Conservation (phyloP, 768 basidiomycete species). For the Pleurotus sapidus region DNA sequence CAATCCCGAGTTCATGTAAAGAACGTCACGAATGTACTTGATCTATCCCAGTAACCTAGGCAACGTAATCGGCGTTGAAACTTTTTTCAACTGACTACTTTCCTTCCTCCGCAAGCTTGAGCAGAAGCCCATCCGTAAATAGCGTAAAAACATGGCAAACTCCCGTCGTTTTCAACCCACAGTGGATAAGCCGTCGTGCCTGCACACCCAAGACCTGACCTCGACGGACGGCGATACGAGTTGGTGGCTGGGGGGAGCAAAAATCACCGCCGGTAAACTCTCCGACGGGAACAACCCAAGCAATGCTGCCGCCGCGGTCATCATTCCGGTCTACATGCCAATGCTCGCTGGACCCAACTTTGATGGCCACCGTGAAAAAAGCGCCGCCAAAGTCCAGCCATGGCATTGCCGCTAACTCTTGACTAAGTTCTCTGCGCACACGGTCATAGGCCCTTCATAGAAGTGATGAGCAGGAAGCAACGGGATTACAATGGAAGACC, state of each 20-base stretch:
- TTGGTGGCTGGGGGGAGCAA: constrained; percentile 17
- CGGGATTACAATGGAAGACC: neutral
- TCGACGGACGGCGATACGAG: constrained; percentile 15
- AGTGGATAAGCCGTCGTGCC: neutral
- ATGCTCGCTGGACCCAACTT: constrained; percentile 22
- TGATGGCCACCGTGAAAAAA: constrained; percentile 22
- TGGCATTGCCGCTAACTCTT: neutral
- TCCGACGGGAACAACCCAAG: constrained; percentile 18
- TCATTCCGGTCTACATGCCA: constrained; percentile 24
- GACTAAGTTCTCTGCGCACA: neutral
- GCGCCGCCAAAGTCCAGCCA: constrained; percentile 18
- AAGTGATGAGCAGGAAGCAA: no score
- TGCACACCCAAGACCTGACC: constrained; percentile 17
- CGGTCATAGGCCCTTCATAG: neutral
- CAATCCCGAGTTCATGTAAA: no score
- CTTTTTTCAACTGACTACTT: no score
- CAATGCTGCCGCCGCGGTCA: constrained; percentile 8
- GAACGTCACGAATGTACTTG: no score
- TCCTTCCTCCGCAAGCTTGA: no score
- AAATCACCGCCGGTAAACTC: constrained; percentile 19
- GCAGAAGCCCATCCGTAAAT: no score
- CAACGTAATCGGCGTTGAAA: no score
- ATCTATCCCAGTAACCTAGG: no score
- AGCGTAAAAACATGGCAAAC: no score
- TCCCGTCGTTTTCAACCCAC: no score